Conservation (phyloP, 306 rosid genomes). For the Abrus pulchellus region DNA sequence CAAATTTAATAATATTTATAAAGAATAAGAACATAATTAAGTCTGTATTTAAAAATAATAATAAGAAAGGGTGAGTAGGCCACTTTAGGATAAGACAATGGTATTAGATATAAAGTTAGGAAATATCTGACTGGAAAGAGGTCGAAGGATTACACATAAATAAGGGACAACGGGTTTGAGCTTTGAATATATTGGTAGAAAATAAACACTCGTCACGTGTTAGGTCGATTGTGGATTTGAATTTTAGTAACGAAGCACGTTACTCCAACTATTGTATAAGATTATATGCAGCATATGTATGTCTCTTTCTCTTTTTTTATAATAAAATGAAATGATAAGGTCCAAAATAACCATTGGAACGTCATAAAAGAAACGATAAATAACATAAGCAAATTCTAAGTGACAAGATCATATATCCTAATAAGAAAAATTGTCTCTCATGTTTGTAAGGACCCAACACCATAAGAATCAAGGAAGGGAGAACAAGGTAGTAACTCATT, state of each 20-base stretch:
- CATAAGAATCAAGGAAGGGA: background rate
- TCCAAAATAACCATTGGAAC: background rate
- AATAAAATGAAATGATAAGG: background rate
- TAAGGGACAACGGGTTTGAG: conserved; percentile 7
- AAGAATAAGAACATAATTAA: no score
- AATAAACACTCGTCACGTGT: conserved; percentile 48
- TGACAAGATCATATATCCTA: background rate
- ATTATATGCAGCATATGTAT: background rate
- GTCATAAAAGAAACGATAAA: background rate
- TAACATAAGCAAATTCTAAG: conserved; percentile 10
- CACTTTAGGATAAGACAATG: background rate
- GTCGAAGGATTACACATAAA: background rate
- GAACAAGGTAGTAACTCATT: background rate
- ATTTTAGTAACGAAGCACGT: conserved; percentile 34
- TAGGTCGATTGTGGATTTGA: conserved; percentile 51
- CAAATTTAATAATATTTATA: no score
- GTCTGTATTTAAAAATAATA: no score
- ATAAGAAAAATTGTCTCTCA: background rate
- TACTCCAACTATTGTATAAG: conserved; percentile 30
- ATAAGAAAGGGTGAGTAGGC: background rate
- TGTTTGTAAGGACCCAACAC: conserved; percentile 9
- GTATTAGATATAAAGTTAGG: conserved; percentile 16
- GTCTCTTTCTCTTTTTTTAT: background rate
- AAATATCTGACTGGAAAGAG: conserved; percentile 22
- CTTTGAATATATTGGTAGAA: conserved; percentile 21